Evolutionary conservation across 1,139 yeast genomes (phyloP).

Genomic region (Candida tropicalis): DNA sequence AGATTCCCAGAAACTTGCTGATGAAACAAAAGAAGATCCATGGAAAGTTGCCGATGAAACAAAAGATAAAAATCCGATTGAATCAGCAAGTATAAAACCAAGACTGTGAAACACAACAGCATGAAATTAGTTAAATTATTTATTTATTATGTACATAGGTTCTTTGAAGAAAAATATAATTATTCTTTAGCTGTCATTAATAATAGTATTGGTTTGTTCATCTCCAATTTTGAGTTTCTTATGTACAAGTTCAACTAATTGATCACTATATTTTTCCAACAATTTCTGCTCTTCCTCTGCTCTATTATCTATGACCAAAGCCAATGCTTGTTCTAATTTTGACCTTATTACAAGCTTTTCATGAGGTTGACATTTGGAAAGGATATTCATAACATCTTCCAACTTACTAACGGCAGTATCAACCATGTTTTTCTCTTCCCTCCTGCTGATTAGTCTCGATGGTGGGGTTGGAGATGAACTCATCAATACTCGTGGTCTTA

Average conservation of each 20-base stretch:
- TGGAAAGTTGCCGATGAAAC: slow-evolving; percentile 42
- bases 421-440: slow-evolving; percentile 7
- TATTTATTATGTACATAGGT: slow-evolving; percentile 5
- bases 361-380: slow-evolving; percentile 9
- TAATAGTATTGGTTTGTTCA: too few relatives aligned
- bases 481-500: slow-evolving; percentile 8
- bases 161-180: not conserved
- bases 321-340: slow-evolving; percentile 16
- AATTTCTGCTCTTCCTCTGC: slow-evolving; percentile 14
- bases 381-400: slow-evolving; percentile 12
- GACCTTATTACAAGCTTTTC: slow-evolving; percentile 16
- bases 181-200: slow-evolving; percentile 4
- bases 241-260: slow-evolving; percentile 28
- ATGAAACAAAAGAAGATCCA: slow-evolving; percentile 25
- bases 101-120: slow-evolving; percentile 14
- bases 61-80: slow-evolving; percentile 35
- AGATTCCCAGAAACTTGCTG: slow-evolving; percentile 1
- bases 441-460: slow-evolving; percentile 3
- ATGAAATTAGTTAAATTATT: not conserved
- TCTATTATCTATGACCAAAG: slow-evolving; percentile 12
- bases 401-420: slow-evolving; percentile 8
- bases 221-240: slow-evolving; percentile 18
- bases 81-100: slow-evolving; percentile 37
- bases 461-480: slow-evolving; percentile 8
- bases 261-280: slow-evolving; percentile 37